Evolutionary conservation across 345 rosid genomes (phyloP).

Genomic region (Hibiscus syriacus): DNA sequence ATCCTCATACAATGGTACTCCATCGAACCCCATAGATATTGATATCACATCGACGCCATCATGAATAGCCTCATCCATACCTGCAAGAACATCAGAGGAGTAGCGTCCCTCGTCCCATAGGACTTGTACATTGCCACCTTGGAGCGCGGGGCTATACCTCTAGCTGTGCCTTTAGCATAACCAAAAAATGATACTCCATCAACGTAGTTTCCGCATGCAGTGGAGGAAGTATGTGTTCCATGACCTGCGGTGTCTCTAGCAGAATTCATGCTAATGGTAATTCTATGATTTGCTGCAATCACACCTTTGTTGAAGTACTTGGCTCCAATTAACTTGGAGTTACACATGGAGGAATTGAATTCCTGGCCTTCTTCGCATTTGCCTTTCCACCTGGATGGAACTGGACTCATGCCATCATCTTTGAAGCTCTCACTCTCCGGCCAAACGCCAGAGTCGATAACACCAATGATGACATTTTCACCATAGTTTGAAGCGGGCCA

Average conservation of each 20-base stretch:
- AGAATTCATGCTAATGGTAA: slow-evolving; percentile 22
- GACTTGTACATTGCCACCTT: slow-evolving; percentile 27
- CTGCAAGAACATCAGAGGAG: slow-evolving; percentile 19
- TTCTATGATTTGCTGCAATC: slow-evolving; percentile 9
- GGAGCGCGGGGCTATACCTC: not conserved
- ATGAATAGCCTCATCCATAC: slow-evolving; percentile 10
- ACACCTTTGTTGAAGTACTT: slow-evolving; percentile 25
- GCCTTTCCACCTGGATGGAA: slow-evolving; percentile 33
- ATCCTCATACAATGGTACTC: slow-evolving; percentile 16
- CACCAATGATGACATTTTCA: slow-evolving; percentile 14
- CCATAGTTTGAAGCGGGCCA: slow-evolving; percentile 15
- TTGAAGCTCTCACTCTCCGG: slow-evolving; percentile 31
- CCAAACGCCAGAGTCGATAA: slow-evolving; percentile 29
- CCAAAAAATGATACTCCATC: slow-evolving; percentile 23
- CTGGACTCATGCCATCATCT: slow-evolving; percentile 24
- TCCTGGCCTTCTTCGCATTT: slow-evolving; percentile 17
- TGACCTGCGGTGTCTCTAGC: slow-evolving; percentile 21
- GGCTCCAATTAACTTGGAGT: slow-evolving; percentile 31
- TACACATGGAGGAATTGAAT: slow-evolving; percentile 25
- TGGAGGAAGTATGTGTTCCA: slow-evolving; percentile 28
- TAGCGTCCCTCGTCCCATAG: slow-evolving; percentile 17
- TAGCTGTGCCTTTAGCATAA: slow-evolving; percentile 19
- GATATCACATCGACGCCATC: slow-evolving; percentile 18
- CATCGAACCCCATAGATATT: slow-evolving; percentile 20
- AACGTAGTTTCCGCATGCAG: slow-evolving; percentile 27